Percentiles rank a stretch among this genome's conserved stretches.
phyloP scores from a whole-genome alignment of 2,329 filamentous ascomycete genomes.

The Exophiala aquamarina region DNA sequence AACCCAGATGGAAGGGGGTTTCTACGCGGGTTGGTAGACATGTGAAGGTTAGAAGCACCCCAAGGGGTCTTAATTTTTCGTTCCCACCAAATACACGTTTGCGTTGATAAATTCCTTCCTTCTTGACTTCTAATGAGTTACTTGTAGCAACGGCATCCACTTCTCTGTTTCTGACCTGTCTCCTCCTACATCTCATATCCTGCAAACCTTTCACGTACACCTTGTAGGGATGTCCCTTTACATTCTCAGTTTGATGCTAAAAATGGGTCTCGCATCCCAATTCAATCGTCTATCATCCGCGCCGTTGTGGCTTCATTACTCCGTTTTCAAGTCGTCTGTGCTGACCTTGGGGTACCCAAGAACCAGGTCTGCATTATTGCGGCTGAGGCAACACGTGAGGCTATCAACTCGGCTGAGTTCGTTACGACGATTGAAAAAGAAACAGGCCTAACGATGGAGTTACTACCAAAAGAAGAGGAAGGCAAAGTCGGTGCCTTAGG shows the following conservation, averaged over 20 bases:
- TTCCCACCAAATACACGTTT: too few relatives aligned
- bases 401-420: slow-evolving; percentile 72
- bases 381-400: slow-evolving; percentile 86
- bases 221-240: slow-evolving; percentile 81
- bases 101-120: too few relatives aligned
- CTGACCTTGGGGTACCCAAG: slow-evolving; percentile 64
- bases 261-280: slow-evolving; percentile 47
- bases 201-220: slow-evolving; percentile 74
- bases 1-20: too few relatives aligned
- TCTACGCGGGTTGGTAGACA: too few relatives aligned
- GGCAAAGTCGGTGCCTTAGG: slow-evolving; percentile 80
- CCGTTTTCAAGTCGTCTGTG: slow-evolving; percentile 70
- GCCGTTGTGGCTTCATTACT: slow-evolving; percentile 66
- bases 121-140: not conserved
- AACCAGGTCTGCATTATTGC: slow-evolving; percentile 73
- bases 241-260: slow-evolving; percentile 58
- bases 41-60: too few relatives aligned
- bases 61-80: too few relatives aligned
- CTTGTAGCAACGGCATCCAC: slow-evolving; percentile 77
- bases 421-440: slow-evolving; percentile 60
- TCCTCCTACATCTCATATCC: slow-evolving; percentile 66
- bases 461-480: slow-evolving; percentile 78
- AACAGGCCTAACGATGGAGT: slow-evolving; percentile 66
- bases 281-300: slow-evolving; percentile 59
- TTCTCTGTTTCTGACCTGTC: slow-evolving; percentile 83